Base-by-base conservation (phyloP, 768 basidiomycete genomes). In the Mycena floridula region DNA sequence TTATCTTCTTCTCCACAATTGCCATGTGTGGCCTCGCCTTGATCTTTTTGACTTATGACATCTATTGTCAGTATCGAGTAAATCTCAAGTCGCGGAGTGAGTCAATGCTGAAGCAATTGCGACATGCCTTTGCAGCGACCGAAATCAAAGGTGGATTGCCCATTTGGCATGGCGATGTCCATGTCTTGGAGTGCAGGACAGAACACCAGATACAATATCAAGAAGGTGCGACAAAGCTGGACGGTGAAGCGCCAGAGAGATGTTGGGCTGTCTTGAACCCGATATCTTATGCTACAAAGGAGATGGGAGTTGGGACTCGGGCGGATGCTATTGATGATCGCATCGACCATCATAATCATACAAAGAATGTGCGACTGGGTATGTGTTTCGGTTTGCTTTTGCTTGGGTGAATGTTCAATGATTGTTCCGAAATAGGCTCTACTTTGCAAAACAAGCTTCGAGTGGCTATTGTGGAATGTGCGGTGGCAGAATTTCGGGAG, bases 131-230 rank as follows among this genome's bases (percentile, higher is more conserved):
- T 13, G 16, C 36, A 22, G 20, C 21, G 8, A 4, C 22, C 16
- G 11, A 28, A 7, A 40, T 40, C 5, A n/a, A 24, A 20, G 13
- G 32, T 9, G 32, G 62, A 2, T 47, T 71, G 0, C 70, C 65
- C 0, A 70, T 70, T 46, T 68, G 65, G 25, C 70, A 71, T 35
- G 52, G 67, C 5, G 49, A 54, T 4, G 64, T 54, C 0, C 69
- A 71, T 42, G 36, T 51, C 3, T n/a, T n/a, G n/a, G n/a, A n/a
- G n/a, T 64, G 64, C 30, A 61, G 62, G 4, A 48, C 40, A 22
- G 26, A 24, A 1, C 68, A 44, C 25, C 67, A 61, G 0, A 53
- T 67, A 35, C 63, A 68, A 25, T 55, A 52, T 28, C 44, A 40
- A 3, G 28, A 32, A 9, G 43, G 53, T 5, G 50, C 54, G 28